Conservation (phyloP, 2,329 filamentous ascomycete genomes). For the Ophiosphaerella narmari region DNA sequence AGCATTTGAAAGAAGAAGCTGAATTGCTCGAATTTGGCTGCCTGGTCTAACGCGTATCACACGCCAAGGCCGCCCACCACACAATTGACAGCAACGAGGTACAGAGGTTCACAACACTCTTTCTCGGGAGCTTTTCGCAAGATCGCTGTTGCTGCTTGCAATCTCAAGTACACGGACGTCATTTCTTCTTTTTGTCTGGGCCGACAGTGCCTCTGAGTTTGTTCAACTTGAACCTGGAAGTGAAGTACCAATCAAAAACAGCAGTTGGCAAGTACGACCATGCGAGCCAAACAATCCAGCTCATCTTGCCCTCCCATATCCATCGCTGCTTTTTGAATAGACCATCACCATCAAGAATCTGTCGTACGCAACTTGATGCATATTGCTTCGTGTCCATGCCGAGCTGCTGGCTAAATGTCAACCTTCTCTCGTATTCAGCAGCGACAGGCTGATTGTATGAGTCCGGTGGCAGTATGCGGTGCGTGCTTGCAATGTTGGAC, state of each 20-base stretch:
- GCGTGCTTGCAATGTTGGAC: constrained; percentile 60
- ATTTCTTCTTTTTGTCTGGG: constrained; percentile 34
- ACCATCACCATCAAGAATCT: constrained; percentile 51
- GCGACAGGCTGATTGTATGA: constrained; percentile 59
- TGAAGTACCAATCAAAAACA: constrained; percentile 52
- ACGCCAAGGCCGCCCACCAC: no score
- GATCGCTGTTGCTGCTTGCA: neutral
- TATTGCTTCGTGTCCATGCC: constrained; percentile 58
- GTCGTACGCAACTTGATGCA: constrained; percentile 59
- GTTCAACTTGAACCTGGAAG: constrained; percentile 57
- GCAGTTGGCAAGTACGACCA: constrained; percentile 53
- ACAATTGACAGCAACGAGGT: no score
- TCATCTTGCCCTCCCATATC: constrained; percentile 61
- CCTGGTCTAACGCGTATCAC: constrained; percentile 1
- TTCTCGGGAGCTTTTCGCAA: neutral
- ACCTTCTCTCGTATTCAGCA: constrained; percentile 56
- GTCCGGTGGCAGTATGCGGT: constrained; percentile 53
- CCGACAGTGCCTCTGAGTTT: constrained; percentile 48
- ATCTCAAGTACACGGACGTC: neutral
- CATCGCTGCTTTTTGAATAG: constrained; percentile 49
- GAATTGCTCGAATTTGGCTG: neutral
- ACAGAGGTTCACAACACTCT: neutral
- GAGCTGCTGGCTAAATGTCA: constrained; percentile 60
- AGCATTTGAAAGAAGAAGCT: no score
- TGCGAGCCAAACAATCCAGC: constrained; percentile 55